Evolutionary conservation across 2,329 filamentous ascomycete species (phyloP), one percentile per base, ranked within the genome.

Genomic region (Clonostachys sp.): DNA sequence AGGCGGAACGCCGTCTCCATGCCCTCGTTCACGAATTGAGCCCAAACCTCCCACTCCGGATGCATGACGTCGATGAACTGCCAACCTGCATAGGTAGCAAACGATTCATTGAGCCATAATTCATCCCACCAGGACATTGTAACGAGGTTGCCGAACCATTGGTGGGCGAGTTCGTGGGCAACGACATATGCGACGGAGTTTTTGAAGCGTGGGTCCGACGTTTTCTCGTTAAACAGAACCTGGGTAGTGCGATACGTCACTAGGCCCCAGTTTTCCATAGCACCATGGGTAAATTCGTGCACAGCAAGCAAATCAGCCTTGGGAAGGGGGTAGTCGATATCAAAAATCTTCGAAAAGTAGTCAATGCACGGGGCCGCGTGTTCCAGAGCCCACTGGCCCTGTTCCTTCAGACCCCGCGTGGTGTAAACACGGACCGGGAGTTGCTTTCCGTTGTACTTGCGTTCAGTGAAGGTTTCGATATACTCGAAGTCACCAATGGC

Each of bases 111-210:
- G 45, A 95, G 78, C 91, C 91, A 96, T 39, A 94, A 79, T 71
- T 95, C 88, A 62, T 86, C 89, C 89, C 89, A 94, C 90, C 91
- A 96, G 65, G 95, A 89, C 91, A 96, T 96, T 6, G 91, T 96
- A 41, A 95, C 91, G 12, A 96, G 79, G 65, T 96, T 95, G 36
- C 91, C 91, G 58, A 96, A 96, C 91, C 91, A 96, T 71, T 95
- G 91, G 62, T 96, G 91, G 48, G 91, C 94, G 52, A 99, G 78
- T 67, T 99, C 94, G 68, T 99, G 94, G n/a, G 94, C 92, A 45
- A 97, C 91, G 48, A 97, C 91, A 60, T 99, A 97, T 34, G 94
- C 94, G 53, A 99, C 87, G 36, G 91, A 81, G 66, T 96, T 96
- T 68, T 91, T 91, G 72, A 92, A 96, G 54, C 85, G 84, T 40